Evolutionary conservation across 179 eudicot species (phyloP), one percentile per base, ranked within the genome.

Genomic region (Beta macrorhiza): DNA sequence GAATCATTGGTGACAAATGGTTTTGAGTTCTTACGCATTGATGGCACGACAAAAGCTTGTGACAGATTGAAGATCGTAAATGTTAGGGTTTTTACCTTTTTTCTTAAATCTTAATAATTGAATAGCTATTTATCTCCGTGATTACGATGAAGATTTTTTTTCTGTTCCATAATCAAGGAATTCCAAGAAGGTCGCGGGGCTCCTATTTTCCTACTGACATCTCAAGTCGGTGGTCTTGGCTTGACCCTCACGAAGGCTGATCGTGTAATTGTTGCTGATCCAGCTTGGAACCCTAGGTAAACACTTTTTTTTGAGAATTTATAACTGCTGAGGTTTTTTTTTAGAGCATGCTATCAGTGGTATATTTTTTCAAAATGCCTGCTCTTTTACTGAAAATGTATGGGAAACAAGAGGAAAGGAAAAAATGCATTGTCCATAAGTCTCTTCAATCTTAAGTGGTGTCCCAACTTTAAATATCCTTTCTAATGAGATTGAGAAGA

Each of bases 251-350:
- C 99, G 51, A 97, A 88, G 78, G 99, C 98, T 74, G 99, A 97
- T 76, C 93, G 99, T 75, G 99, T 97, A 42, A 97, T 97, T 72
- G 99, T 97, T 80, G 99, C 92, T 81, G 99, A 97, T 87, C 99
- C 99, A 79, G 99, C 99, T 13, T 97, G 99, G 99, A 94, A 97
- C 80, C 99, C 99, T 49, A 97, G 99, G 99, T 92, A 78, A 71
- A 53, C 62, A 59, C 29, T 59, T 67, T 68, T 53, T 53, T 52
- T 14, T 0, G 13, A 1, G 11, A 73, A 11, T 13, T 22, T 47
- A 73, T 20, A 20, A 70, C 52, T 13, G 53, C 74, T 7, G 44
- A 69, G 62, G 67, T 32, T 37, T 53, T n/a, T 53, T n/a, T 69
- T 63, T 8, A 16, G 29, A 64, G 62, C 70, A 57, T 64, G 25